Base-by-base conservation (phyloP, 257 asterid genomes). In the Solanum etuberosum region DNA sequence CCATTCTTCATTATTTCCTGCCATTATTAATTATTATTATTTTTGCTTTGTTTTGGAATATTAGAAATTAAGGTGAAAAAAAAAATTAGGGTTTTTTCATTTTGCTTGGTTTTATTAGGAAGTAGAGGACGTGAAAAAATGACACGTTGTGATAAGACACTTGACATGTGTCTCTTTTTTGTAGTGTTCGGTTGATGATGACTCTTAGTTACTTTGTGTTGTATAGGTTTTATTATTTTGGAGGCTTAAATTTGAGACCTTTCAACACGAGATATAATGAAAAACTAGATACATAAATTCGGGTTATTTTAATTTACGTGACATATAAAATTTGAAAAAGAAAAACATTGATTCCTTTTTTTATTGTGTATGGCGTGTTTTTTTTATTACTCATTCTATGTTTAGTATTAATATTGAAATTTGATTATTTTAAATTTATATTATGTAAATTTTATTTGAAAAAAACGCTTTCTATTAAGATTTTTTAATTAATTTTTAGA, bases 1-100 rank as follows among this genome's bases (percentile, higher is more conserved):
- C 98, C 98, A 92, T 3, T 94, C 95, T 20, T 94, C 94, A 20
- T 86, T 87, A 15, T 87, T 87, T 84, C 89, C 92, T 48, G 91
- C 91, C 92, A 88, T 83, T 15, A 32, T 70, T 72, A 16, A 14
- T 71, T 16, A 15, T 63, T 5, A 1, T 14, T 82, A 59, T 35
- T 13, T 61, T 14, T 32, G 7, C 12, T 14, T 11, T 57, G 71
- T 46, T 81, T 35, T 51, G 10, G 18, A 68, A 68, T 14, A 29
- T 68, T 34, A 27, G 23, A 68, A 68, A 21, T 21, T 57, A 21
- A 0, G n/a, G 25, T 57, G 5, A 21, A 1, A 21, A 57, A 57
- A 18, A 13, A 67, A 13, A 6, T 27, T 67, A 15, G 6, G 46
- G 2, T 14, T 9, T 82, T 18, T 82, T 51, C 18, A 34, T 5